Evolutionary conservation across 352 stramenopile species (phyloP).

Genomic region (Pythium vanterpoolii): DNA sequence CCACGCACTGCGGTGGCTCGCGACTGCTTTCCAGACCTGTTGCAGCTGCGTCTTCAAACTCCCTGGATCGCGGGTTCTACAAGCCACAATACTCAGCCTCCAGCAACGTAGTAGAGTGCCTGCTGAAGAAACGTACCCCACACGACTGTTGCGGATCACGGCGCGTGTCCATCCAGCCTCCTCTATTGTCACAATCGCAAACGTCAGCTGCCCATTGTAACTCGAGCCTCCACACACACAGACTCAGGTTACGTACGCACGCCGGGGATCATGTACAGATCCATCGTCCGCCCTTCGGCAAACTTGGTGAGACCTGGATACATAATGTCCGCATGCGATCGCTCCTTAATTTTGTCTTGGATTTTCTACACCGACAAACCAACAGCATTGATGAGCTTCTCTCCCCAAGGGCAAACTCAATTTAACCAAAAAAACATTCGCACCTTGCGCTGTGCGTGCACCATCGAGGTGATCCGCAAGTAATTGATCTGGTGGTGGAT

Average conservation of each 20-base stretch:
- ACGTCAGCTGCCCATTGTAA: neutral
- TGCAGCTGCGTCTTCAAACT: constrained; percentile 85
- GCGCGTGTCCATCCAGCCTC: constrained; percentile 84
- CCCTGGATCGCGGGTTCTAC: constrained; percentile 68
- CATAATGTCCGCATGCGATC: constrained; percentile 65
- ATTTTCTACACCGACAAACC: constrained; percentile 46
- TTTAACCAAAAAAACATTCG: neutral
- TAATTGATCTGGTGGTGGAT: constrained; percentile 98
- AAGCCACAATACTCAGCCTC: too few species aligned
- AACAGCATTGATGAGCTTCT: neutral
- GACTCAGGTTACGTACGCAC: constrained; percentile 60
- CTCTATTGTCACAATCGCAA: constrained; percentile 33
- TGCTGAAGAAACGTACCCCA: constrained; percentile 45
- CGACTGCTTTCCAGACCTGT: constrained; percentile 87
- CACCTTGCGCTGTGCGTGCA: constrained; percentile 93
- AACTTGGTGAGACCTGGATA: constrained; percentile 74
- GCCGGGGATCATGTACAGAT: constrained; percentile 85
- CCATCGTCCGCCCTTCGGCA: constrained; percentile 75
- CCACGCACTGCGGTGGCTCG: constrained; percentile 95
- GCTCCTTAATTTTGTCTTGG: constrained; percentile 79
- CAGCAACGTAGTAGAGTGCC: neutral
- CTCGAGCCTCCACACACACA: neutral
- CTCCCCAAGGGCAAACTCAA: too few species aligned
- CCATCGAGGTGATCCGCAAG: constrained; percentile 93
- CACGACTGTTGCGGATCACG: constrained; percentile 82